Conservation (phyloP, 1,284 basidiomycete species). For the Cryptococcus sp. region DNA sequence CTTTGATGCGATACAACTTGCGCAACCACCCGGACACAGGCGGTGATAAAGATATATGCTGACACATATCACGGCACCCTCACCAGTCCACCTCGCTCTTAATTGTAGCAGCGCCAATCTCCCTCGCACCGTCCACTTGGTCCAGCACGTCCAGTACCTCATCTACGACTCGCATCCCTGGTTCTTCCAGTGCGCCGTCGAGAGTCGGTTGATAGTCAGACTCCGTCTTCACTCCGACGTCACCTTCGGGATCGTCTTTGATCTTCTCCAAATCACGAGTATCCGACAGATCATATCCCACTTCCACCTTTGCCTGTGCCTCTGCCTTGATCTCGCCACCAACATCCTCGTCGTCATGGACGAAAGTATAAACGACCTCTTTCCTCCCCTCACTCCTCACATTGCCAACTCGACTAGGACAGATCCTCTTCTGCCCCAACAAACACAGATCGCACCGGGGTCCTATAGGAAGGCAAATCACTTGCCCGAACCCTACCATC, state of each 20-base stretch:
- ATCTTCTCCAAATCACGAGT: slow-evolving; percentile 7
- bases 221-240: slow-evolving; percentile 15
- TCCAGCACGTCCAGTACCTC: slow-evolving; percentile 31
- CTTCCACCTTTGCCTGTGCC: slow-evolving; percentile 26
- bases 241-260: slow-evolving; percentile 14
- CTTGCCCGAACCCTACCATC: slow-evolving; percentile 89
- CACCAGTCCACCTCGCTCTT: background rate
- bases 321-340: slow-evolving; percentile 1
- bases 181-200: background rate
- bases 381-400: slow-evolving; percentile 48
- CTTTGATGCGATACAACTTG: no score
- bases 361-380: slow-evolving; percentile 53
- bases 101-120: slow-evolving; percentile 11
- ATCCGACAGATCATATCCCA: slow-evolving; percentile 18
- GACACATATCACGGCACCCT: background rate
- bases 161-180: slow-evolving; percentile 2
- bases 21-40: no score
- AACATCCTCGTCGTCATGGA: slow-evolving; percentile 63
- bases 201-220: background rate
- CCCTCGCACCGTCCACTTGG: slow-evolving; percentile 26
- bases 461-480: slow-evolving; percentile 75
- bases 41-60: no score
- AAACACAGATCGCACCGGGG: slow-evolving; percentile 80
- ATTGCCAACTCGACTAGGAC: slow-evolving; percentile 49
- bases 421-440: slow-evolving; percentile 50